These are phyloP conservation scores for Luffa acutangula DNA, from an alignment of 306 rosid genomes.

Conservation along the genomic window DNA sequence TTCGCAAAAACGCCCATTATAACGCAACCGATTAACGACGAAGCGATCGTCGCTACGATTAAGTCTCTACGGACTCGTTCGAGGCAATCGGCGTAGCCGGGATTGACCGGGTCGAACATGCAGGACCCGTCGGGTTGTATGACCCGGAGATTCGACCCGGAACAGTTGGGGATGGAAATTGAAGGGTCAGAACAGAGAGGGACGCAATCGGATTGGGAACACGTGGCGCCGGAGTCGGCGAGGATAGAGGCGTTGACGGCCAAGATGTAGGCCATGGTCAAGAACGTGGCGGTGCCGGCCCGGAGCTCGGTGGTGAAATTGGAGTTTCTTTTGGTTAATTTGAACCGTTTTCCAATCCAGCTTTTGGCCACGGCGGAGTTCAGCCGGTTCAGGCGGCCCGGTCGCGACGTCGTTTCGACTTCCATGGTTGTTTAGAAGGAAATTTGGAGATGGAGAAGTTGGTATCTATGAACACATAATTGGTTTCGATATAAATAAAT, in stretches of 20 bases:
- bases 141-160: slow-evolving; percentile 25
- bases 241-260: slow-evolving; percentile 97
- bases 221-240: slow-evolving; percentile 85
- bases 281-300: slow-evolving; percentile 94
- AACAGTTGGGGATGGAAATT: slow-evolving; percentile 33
- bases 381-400: slow-evolving; percentile 37
- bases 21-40: slow-evolving; percentile 75
- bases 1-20: slow-evolving; percentile 92
- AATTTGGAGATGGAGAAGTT: neutral
- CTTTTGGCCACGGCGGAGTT: slow-evolving; percentile 37
- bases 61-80: slow-evolving; percentile 57
- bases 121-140: slow-evolving; percentile 47
- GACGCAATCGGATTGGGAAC: slow-evolving; percentile 72
- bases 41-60: slow-evolving; percentile 80
- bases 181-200: slow-evolving; percentile 72
- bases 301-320: slow-evolving; percentile 96
- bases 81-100: slow-evolving; percentile 66
- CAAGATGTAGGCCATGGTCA: slow-evolving; percentile 97
- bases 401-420: slow-evolving; percentile 34
- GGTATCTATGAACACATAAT: neutral
- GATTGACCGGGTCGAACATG: slow-evolving; percentile 78
- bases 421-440: neutral
- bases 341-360: slow-evolving; percentile 66
- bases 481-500: neutral
- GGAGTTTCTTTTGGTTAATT: slow-evolving; percentile 58